These are phyloP conservation scores for Flaveria brownii DNA, from an alignment of 129 eudicot species.

Conservation along the genomic window DNA sequence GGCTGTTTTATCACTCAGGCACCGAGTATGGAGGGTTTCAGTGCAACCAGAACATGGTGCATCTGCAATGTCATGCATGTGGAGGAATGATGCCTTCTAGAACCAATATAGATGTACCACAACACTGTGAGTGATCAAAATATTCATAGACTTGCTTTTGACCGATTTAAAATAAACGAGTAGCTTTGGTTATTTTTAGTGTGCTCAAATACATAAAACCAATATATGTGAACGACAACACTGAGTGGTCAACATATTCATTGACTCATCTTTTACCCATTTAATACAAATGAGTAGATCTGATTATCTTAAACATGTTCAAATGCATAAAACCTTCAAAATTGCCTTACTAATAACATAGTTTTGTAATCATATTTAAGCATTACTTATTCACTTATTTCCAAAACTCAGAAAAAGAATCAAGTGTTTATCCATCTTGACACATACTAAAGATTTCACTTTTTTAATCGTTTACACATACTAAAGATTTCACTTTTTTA, in stretches of 20 bases:
- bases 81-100: constrained; percentile 94
- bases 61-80: constrained; percentile 83
- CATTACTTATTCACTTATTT: neutral
- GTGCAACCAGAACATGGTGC: constrained; percentile 64
- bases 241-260: constrained; percentile 41
- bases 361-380: constrained; percentile 8
- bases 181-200: neutral
- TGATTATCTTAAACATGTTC: neutral
- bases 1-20: constrained; percentile 35
- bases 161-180: neutral
- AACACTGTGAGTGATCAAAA: constrained; percentile 59
- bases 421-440: neutral
- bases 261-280: neutral
- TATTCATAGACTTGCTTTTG: neutral
- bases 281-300: neutral
- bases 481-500: too few species aligned
- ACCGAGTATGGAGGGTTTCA: constrained; percentile 53
- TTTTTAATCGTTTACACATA: neutral
- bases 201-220: constrained; percentile 20
- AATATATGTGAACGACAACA: constrained; percentile 57
- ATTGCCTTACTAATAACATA: neutral
- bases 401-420: too few species aligned
- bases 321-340: neutral
- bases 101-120: constrained; percentile 52
- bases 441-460: neutral